Evolutionary conservation across 441 rosid species (phyloP).

Genomic region (Metrosideros polymorpha): DNA sequence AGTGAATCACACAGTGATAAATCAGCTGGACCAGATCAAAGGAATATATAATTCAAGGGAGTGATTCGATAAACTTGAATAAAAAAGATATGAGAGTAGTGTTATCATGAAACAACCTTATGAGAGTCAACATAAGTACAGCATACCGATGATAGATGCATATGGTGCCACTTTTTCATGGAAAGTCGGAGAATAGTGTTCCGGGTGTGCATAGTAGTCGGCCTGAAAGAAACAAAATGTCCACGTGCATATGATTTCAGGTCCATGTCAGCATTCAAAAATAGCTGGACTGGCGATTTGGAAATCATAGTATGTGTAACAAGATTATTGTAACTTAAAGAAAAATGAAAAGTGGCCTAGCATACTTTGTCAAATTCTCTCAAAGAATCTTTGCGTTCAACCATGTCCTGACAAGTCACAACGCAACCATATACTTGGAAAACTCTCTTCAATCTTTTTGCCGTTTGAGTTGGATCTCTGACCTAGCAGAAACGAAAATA

Average conservation of each 20-base stretch:
- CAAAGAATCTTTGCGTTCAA: conserved; percentile 57
- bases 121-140: background rate
- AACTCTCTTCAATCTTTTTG: conserved; percentile 47
- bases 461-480: conserved; percentile 22
- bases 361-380: conserved; percentile 71
- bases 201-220: conserved; percentile 91
- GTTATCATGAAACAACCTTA: background rate
- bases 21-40: background rate
- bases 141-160: conserved; percentile 76
- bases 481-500: conserved; percentile 25
- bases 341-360: background rate
- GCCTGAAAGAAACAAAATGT: conserved; percentile 32
- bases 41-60: background rate
- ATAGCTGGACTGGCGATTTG: background rate
- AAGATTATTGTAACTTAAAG: background rate
- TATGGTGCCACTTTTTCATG: conserved; percentile 80
- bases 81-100: background rate
- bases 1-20: background rate
- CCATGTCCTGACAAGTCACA: conserved; percentile 76
- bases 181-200: conserved; percentile 69
- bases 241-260: background rate
- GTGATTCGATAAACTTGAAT: background rate
- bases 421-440: conserved; percentile 84
- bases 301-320: background rate
- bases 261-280: background rate